Base-by-base conservation (phyloP, 1,284 basidiomycete genomes). In the Naganishia albida region DNA sequence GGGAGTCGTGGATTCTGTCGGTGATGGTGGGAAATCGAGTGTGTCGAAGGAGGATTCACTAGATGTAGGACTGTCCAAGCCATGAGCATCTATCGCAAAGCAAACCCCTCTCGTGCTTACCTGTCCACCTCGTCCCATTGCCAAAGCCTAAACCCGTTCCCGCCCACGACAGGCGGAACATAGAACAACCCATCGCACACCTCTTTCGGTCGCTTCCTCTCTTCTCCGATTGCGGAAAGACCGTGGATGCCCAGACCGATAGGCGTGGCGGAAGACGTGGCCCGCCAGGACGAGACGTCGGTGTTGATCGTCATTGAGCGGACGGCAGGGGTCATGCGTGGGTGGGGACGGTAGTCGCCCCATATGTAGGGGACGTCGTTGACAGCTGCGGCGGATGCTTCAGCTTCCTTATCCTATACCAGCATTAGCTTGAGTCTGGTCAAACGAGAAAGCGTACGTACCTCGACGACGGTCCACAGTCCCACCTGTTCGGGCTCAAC, bases 401-500 rank as follows among this genome's bases (percentile, higher is more conserved):
- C 51, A 2, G 16, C 30, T 10, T 20, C 16, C 34, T 34, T 18
- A n/a, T 39, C 28, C 30, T 38, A 53, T 12, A 15, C 7, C 7
- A n/a, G 39, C 30, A 20, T 34, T 18, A 53, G n/a, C 30, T 30
- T 7, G 18, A 6, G 6, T 38, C 2, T 16, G 15, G n/a, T n/a
- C n/a, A 39, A n/a, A 28, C 18, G 18, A 12, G 16, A 26, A 10
- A 39, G 28, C 25, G 25, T 8, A 51, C 51, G 34, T 30, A 53
- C 51, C 51, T 53, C 51, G 30, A 10, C 30, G 7, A 53, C 18
- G 10, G 51, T 60, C 57, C 57, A 60, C n/a, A 60, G 34, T 25
- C 57, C 57, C 3, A 60, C 57, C 12, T 49, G 34, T 26, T 60
- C 57, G 13, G 57, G 57, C 46, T 50, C 57, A 16, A 60, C 25